These are phyloP conservation scores for Didymosphaeria variabile DNA, from an alignment of 2,329 filamentous ascomycete species.

Conservation along the genomic window DNA sequence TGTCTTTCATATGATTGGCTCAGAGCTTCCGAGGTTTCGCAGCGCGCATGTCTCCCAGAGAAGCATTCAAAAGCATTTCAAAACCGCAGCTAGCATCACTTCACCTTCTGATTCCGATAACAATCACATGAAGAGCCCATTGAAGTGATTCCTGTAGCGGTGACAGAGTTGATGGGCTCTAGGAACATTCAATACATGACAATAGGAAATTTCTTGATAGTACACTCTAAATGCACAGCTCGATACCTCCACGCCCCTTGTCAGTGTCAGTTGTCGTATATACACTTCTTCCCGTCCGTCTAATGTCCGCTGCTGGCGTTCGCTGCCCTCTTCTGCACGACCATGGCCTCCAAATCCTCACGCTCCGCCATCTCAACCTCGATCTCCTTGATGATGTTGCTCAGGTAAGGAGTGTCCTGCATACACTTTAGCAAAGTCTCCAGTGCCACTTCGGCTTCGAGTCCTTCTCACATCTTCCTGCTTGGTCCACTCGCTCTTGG, in stretches of 20 bases:
- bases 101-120: too few relatives aligned
- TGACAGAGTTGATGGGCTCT: neutral
- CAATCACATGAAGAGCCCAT: neutral
- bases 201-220: conserved; percentile 38
- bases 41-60: neutral
- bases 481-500: conserved; percentile 73
- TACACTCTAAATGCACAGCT: conserved; percentile 53
- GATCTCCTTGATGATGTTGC: conserved; percentile 73
- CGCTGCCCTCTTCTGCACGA: conserved; percentile 58
- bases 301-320: conserved; percentile 40
- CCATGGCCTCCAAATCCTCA: conserved; percentile 72
- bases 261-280: conserved; percentile 25
- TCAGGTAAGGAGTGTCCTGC: conserved; percentile 73
- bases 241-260: conserved; percentile 23
- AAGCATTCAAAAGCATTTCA: neutral
- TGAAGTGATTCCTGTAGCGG: neutral
- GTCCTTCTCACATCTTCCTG: conserved; percentile 65
- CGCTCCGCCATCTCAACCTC: conserved; percentile 73
- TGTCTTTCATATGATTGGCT: neutral
- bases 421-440: conserved; percentile 26
- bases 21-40: neutral
- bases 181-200: conserved; percentile 8
- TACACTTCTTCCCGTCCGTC: conserved; percentile 25
- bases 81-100: neutral
- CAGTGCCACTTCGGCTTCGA: neutral